Conservation (phyloP, 306 rosid genomes). For the Mimosa bimucronata region DNA sequence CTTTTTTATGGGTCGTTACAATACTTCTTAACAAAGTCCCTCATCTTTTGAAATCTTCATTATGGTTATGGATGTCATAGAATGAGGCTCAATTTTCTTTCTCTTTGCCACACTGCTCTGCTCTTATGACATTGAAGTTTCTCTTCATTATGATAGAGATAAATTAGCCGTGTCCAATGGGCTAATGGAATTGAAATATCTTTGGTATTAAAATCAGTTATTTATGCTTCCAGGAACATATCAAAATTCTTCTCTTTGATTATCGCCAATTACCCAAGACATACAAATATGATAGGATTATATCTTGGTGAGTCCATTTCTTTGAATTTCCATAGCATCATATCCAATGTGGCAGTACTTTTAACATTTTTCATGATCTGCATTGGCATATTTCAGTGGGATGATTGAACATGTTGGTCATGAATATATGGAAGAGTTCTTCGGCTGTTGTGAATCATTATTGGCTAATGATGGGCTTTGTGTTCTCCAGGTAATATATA, state of each 20-base stretch:
- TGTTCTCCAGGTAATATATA: slow-evolving; percentile 60
- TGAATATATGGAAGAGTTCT: slow-evolving; percentile 79
- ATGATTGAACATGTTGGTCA: slow-evolving; percentile 85
- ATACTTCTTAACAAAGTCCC: too few species aligned
- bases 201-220: neutral
- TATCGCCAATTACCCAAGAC: slow-evolving; percentile 74
- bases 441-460: slow-evolving; percentile 74
- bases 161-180: neutral
- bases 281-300: slow-evolving; percentile 71
- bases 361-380: slow-evolving; percentile 26
- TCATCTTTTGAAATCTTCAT: too few species aligned
- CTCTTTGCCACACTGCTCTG: too few species aligned
- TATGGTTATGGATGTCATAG: too few species aligned
- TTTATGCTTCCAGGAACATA: slow-evolving; percentile 57
- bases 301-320: slow-evolving; percentile 70
- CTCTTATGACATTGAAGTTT: neutral
- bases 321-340: slow-evolving; percentile 5
- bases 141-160: slow-evolving; percentile 19
- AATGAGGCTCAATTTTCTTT: too few species aligned
- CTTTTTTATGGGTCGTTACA: too few species aligned
- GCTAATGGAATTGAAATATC: neutral
- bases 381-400: slow-evolving; percentile 61
- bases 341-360: neutral
- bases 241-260: slow-evolving; percentile 76
- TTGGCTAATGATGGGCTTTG: slow-evolving; percentile 73